phyloP scores from a whole-genome alignment of 1,139 yeast species.

The Chernovozyma aurita region DNA sequence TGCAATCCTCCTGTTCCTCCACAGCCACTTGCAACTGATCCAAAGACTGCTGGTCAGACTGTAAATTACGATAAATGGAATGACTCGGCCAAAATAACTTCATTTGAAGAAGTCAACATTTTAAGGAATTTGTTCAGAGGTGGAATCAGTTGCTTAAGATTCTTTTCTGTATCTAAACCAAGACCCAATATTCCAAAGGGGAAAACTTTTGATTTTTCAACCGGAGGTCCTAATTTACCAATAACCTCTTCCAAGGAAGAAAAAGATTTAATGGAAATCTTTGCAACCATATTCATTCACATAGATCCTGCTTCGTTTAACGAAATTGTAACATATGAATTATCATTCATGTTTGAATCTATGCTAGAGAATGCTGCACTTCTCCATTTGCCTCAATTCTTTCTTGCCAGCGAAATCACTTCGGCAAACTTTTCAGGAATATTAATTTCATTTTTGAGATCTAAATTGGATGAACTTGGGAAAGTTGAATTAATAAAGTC shows the following conservation, averaged over 20 bases:
- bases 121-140: slow-evolving; percentile 77
- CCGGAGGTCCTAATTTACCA: slow-evolving; percentile 75
- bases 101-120: slow-evolving; percentile 76
- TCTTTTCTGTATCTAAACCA: slow-evolving; percentile 60
- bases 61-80: slow-evolving; percentile 68
- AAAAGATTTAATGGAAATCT: slow-evolving; percentile 91
- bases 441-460: slow-evolving; percentile 68
- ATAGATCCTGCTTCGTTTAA: slow-evolving; percentile 94
- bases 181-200: slow-evolving; percentile 34
- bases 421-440: slow-evolving; percentile 92
- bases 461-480: slow-evolving; percentile 75
- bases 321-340: slow-evolving; percentile 81
- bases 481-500: slow-evolving; percentile 75
- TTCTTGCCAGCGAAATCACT: slow-evolving; percentile 88
- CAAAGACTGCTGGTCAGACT: slow-evolving; percentile 56
- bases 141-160: slow-evolving; percentile 75
- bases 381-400: slow-evolving; percentile 88
- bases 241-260: slow-evolving; percentile 88
- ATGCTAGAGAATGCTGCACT: slow-evolving; percentile 84
- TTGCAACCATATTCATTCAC: slow-evolving; percentile 90
- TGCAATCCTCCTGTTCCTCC: slow-evolving; percentile 85
- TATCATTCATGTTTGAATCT: slow-evolving; percentile 72
- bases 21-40: slow-evolving; percentile 45
- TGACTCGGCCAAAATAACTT: slow-evolving; percentile 78
- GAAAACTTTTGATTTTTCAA: slow-evolving; percentile 58